Evolutionary conservation across 768 basidiomycete genomes (phyloP), one percentile per base, ranked within the genome.

Genomic region (Butyriboletus loyo): DNA sequence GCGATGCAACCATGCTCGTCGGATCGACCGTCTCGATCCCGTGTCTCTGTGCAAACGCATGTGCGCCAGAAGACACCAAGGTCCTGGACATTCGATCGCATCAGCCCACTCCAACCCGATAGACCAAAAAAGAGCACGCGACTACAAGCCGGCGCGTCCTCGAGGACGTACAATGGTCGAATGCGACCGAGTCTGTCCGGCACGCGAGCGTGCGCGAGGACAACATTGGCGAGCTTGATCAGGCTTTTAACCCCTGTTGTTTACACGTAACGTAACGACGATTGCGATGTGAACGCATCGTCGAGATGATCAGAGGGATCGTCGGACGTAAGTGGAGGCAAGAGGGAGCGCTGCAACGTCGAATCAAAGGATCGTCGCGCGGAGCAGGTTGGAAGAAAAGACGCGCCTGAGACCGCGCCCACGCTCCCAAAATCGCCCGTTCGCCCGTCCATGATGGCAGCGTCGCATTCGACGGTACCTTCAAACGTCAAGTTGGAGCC

Each of bases 401-500:
- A 59, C 59, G 36, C 60, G 85, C 88, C 87, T 65, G 84, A 75
- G 27, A 87, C 75, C 4, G 89, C 90, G 39, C 87, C 91, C 17
- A 85, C 79, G 57, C 85, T 82, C 25, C 88, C 90, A 63, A 87
- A 92, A n/a, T 70, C 67, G 21, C 67, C 63, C 0, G 68, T 66
- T 39, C 62, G 65, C 22, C 79, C 78, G 21, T 73, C 70, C 83
- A 89, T 88, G 50, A 92, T 73, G 13, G 87, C 78, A 8, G 90
- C 89, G 59, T 92, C 90, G 59, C 90, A 92, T 70, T 92, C 90
- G 17, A 91, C 89, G 3, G 72, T 73, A 14, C 91, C 89, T n/a
- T 80, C 74, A 4, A 85, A 56, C 0, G 87, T 90, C 41, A 92
- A 72, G 65, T 92, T 92, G 2, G 90, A 89, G 5, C 91, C 89